Evolutionary conservation across 441 rosid genomes (phyloP), one percentile per base, ranked within the genome.

Genomic region (Jatropha podagrica): DNA sequence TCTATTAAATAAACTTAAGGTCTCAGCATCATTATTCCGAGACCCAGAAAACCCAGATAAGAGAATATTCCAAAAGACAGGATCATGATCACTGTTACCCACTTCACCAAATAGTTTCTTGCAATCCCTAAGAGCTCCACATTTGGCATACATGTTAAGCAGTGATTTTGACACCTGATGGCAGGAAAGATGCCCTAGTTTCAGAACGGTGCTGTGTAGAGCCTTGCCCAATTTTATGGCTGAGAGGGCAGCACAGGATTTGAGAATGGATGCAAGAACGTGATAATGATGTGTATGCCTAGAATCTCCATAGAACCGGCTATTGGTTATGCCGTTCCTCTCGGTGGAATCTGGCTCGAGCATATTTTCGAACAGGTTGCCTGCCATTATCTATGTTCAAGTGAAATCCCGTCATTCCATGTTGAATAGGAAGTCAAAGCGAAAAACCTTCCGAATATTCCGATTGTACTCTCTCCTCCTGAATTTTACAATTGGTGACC

Each of bases 111-210:
- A 94, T 52, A 94, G 80, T 74, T 78, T 81, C 73, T 72, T 76
- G 85, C 87, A 90, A 78, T 94, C 96, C 79, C 52, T 76, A 14
- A 86, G 76, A 65, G 79, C 85, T 67, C 87, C 86, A 51, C 90
- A 89, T 78, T 91, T 94, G 41, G 94, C 93, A 82, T 94, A 92
- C 91, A 91, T 75, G 86, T 92, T 92, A 62, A 94, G 96, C 68
- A 92, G 71, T 1, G 92, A 89, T 80, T 94, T 94, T 17, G 93
- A 88, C 32, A 92, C 84, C 65, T 68, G 78, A 32, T 68, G 82
- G 78, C 92, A 91, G 51, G 80, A 77, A n/a, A 85, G 59, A 80
- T 83, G 88, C 17, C 96, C 98, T 23, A 76, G 74, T 84, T 87
- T 92, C 7, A 79, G 26, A 38, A 83, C 67, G 73, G 72, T 77